These are phyloP conservation scores for Botrytis aclada DNA, from an alignment of 2,329 filamentous ascomycete genomes.

Conservation along the genomic window DNA sequence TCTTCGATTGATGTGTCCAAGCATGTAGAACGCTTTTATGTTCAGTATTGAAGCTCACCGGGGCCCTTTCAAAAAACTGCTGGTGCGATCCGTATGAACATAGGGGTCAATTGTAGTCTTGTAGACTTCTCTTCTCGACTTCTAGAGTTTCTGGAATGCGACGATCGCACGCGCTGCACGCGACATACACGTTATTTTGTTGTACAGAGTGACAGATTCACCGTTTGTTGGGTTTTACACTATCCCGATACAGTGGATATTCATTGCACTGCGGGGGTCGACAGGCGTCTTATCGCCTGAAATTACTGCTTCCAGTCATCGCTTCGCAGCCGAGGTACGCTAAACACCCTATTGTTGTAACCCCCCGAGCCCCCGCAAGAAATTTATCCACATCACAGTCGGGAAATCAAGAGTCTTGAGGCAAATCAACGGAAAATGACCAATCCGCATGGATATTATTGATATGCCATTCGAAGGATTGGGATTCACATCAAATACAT, in stretches of 20 bases:
- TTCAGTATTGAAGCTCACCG: neutral
- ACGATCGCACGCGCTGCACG: neutral
- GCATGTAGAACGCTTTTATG: neutral
- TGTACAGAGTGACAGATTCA: neutral
- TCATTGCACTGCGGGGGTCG: neutral
- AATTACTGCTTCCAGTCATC: neutral
- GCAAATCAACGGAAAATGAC: neutral
- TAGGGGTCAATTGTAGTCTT: neutral
- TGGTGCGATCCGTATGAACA: neutral
- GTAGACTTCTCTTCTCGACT: neutral
- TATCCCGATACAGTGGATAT: neutral
- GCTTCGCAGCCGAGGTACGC: conserved; percentile 6
- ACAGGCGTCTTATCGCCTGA: neutral
- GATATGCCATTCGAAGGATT: neutral
- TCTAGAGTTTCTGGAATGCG: neutral
- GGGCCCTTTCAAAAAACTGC: neutral
- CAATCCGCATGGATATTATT: neutral
- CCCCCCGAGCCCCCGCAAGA: neutral
- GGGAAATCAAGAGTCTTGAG: neutral
- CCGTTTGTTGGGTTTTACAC: neutral
- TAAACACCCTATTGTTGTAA: neutral
- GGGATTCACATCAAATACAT: neutral
- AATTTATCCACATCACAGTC: neutral
- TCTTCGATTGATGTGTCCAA: neutral
- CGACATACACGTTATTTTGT: neutral